Conservation (phyloP, 805 yeast genomes). For the Metschnikowia amazonensis region DNA sequence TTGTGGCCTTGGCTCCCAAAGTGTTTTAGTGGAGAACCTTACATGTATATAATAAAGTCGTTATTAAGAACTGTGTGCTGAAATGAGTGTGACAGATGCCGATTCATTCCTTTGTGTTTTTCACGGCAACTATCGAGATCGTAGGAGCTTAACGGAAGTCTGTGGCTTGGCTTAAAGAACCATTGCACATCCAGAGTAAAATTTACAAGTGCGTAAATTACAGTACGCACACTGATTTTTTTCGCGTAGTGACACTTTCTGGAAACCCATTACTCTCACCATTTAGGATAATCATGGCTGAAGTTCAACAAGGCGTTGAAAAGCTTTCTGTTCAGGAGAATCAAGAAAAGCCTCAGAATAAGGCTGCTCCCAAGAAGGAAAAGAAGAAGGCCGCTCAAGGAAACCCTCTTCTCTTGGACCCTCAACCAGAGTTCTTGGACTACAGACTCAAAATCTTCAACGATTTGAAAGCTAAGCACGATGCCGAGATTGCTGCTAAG, state of each 20-base stretch:
- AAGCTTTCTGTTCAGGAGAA: slow-evolving; percentile 17
- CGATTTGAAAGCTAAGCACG: slow-evolving; percentile 71
- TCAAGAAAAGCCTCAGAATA: slow-evolving; percentile 9
- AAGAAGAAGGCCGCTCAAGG: slow-evolving; percentile 41
- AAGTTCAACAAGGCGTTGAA: slow-evolving; percentile 18
- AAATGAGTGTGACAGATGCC: background rate
- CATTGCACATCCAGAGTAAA: background rate
- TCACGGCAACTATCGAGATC: no score
- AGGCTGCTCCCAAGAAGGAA: slow-evolving; percentile 29
- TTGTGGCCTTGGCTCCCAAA: slow-evolving; percentile 88
- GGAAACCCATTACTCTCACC: background rate
- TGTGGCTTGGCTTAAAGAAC: background rate
- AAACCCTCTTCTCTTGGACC: slow-evolving; percentile 51
- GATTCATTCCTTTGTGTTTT: no score
- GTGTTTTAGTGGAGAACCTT: slow-evolving; percentile 12
- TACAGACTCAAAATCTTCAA: slow-evolving; percentile 78
- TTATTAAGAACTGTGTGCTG: background rate
- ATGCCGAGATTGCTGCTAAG: slow-evolving; percentile 63
- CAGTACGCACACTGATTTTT: slow-evolving; percentile 5
- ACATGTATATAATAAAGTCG: slow-evolving; percentile 2
- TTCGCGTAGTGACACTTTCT: slow-evolving; percentile 2
- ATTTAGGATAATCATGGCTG: slow-evolving; percentile 15
- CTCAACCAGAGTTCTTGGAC: slow-evolving; percentile 81
- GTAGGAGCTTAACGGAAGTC: background rate
- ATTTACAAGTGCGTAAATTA: slow-evolving; percentile 4